Base-by-base conservation (phyloP, 2,329 filamentous ascomycete species). In the Nigrograna mackinnonii region DNA sequence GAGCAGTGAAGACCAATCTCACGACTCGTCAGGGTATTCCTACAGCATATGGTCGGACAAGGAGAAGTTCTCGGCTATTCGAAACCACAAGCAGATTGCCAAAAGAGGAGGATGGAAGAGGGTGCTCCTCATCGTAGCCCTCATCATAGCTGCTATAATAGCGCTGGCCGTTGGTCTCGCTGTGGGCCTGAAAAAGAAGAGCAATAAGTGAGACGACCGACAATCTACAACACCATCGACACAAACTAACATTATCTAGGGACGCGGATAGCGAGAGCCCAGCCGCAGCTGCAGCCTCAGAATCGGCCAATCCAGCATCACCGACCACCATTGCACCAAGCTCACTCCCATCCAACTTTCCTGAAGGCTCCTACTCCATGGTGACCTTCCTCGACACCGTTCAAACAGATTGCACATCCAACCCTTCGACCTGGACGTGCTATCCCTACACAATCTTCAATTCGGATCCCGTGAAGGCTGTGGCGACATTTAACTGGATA, bases 311-410 rank as follows among this genome's bases (percentile, higher is more conserved):
- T 43, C 50, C 18, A 33, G 45, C 5, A 39, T 6, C 34, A 4
- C 40, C 31, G 21, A 18, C 33, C 12, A 33, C 49, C 20, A 24
- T 46, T 21, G 38, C 49, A 13, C 33, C 60, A 4, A 37, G 49
- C 4, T 49, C 57, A 17, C 41, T 50, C 4, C 57, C 60, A 14
- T 49, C 59, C 11, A 60, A 67, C 39, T 86, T 86, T 54, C 85
- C 85, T 2, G 68, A 78, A 1, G 85, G 85, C 5, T 75, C 79
- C n/a, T 87, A 82, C 62, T 72, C 78, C 26, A 73, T 88, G 52
- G 71, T 77, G 5, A 82, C 82, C 17, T 78, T 78, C 44, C 78
- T 88, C 28, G 70, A 75, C 37, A 77, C 71, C 4, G 67, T 77
- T 2, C 66, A 69, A 13, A 77, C 79, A 5, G 72, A 72, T 36